Base-by-base conservation (phyloP, 352 stramenopile species). In the Stramenopiles sp. region DNA sequence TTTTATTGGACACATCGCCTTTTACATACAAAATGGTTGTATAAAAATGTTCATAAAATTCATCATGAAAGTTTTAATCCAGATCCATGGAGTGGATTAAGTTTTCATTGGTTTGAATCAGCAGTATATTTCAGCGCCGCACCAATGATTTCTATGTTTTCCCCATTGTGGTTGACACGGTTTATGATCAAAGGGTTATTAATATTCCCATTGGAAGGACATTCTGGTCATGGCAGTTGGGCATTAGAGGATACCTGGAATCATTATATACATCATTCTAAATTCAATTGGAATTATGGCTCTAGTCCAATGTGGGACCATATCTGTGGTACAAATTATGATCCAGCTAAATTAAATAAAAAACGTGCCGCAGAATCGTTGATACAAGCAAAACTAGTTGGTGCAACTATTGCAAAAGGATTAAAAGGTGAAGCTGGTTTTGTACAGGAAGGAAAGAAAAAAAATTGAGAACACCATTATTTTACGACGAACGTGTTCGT, bases 21-120 rank as follows among this genome's bases (percentile, higher is more conserved):
- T 20, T 27, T 69, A 20, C 53, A 69, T 69, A 69, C 53, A 69
- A 69, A 69, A 69, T 69, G 53, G 53, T 69, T 69, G 53, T 69
- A 69, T 27, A 69, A 69, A 27, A 69, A 69, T 69, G 53, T 69
- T 69, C 53, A 69, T 69, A 69, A 69, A 69, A 69, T 69, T 23
- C 53, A 69, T 27, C 53, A 69, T 27, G 53, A 69, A 69, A 23
- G 20, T 20, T 69, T 69, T 27, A 69, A 69, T 27, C 53, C 53
- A 69, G 53, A 69, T 27, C 53, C 53, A 20, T 69, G 53, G 53
- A 69, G 53, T 69, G 53, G 53, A 27, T 69, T 69, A 27, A 23
- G 20, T 27, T 23, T 69, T 20, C 53, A 69, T 27, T 69, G 53
- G 53, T 69, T 69, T 27, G 53, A 69, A 27, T 69, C 53, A 27